These are phyloP conservation scores for Astrothelium macrocarpum DNA, from an alignment of 495 filamentous ascomycete genomes.

Conservation along the genomic window DNA sequence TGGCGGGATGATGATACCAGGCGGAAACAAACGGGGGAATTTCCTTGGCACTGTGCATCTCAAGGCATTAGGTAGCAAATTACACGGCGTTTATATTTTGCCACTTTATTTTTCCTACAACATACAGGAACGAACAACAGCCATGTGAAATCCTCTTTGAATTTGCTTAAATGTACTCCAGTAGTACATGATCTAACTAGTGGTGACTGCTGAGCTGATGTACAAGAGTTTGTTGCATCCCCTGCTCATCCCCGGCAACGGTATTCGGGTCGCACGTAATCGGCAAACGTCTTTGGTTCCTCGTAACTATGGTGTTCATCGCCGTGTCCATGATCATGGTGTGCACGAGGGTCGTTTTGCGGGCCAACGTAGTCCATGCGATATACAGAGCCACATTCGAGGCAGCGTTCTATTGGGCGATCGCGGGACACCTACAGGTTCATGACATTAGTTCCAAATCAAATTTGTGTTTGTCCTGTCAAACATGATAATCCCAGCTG, in stretches of 20 bases:
- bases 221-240: not conserved
- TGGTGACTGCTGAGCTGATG: not conserved
- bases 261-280: conserved; percentile 90
- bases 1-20: not conserved
- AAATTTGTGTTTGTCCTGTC: too few relatives aligned
- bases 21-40: not conserved
- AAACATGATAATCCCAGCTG: too few relatives aligned
- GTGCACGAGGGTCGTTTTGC: conserved; percentile 40
- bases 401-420: conserved; percentile 85
- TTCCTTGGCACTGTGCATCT: not conserved
- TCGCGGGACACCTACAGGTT: conserved; percentile 57
- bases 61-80: conserved; percentile 3
- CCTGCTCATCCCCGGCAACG: conserved; percentile 41
- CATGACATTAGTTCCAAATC: too few relatives aligned
- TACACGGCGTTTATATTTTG: not conserved
- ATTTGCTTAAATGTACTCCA: not conserved
- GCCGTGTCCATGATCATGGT: conserved; percentile 23
- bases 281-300: conserved; percentile 82
- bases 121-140: not conserved
- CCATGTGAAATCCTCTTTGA: not conserved
- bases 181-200: not conserved
- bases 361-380: conserved; percentile 96
- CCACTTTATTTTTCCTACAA: not conserved
- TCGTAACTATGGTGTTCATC: conserved; percentile 38
- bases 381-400: conserved; percentile 88